Base-by-base conservation (phyloP, 257 asterid species). In the Verbascum thapsus region DNA sequence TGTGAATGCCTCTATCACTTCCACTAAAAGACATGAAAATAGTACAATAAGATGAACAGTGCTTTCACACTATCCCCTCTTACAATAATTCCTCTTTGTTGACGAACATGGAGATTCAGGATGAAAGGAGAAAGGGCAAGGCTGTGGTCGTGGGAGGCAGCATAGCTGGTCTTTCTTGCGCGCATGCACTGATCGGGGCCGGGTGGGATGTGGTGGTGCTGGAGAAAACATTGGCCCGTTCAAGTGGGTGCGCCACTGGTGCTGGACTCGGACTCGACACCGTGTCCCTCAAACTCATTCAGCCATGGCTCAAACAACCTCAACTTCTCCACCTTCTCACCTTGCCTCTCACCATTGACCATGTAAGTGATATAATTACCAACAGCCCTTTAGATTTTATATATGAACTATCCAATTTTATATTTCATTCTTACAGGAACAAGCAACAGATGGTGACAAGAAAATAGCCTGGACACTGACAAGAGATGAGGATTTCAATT, bases 111-210 rank as follows among this genome's bases (percentile, higher is more conserved):
- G 48, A 68, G 62, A 80, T 67, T 83, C 23, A 47, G 48, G 62
- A 37, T 43, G 61, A 53, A 8, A 53, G 66, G 48, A 48, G 71
- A 13, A 76, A 60, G 52, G 63, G 59, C 10, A 89, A 81, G 65
- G 97, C 94, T 10, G 83, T 86, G 56, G 75, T 89, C 3, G 89
- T 87, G 43, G 97, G 97, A 18, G 97, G 95, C 57, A 89, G 97
- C 81, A 89, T 86, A 70, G 94, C 85, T 5, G 97, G 94, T 19
- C 51, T 89, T 41, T 83, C 83, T 7, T 74, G 88, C 15, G 94
- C 95, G 0, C 89, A 81, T 50, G 77, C 94, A 4, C 82, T 89
- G 37, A 43, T 86, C 53, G 70, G 59, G 34, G 89, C 88, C 1
- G 95, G 94, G 10, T 89, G 97, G 97, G 86, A 89, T 2, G 94